These are phyloP conservation scores for Aquilaria sinensis DNA, from an alignment of 345 rosid species.

Conservation along the genomic window DNA sequence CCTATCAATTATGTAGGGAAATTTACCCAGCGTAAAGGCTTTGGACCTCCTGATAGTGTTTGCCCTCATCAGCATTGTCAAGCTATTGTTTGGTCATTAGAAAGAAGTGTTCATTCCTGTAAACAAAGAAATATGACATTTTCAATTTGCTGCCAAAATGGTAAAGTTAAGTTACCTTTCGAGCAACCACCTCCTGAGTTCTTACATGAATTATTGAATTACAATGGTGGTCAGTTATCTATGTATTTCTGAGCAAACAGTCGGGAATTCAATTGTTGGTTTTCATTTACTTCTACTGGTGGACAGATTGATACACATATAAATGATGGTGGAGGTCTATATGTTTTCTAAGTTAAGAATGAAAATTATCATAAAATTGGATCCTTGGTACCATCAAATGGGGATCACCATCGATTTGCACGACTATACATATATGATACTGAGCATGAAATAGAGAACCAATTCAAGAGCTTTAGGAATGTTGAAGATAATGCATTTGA, in stretches of 20 bases:
- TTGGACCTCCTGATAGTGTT: too few species aligned
- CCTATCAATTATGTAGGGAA: neutral
- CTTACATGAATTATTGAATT: slow-evolving; percentile 18
- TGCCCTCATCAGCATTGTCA: too few species aligned
- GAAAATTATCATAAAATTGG: neutral
- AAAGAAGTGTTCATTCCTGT: too few species aligned
- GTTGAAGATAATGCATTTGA: neutral
- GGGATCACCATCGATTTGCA: neutral
- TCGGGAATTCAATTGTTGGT: neutral
- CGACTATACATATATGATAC: neutral
- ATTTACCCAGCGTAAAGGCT: too few species aligned
- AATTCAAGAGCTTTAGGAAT: neutral
- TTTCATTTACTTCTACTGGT: neutral
- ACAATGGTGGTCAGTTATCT: too few species aligned
- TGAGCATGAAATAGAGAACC: neutral
- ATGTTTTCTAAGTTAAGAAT: neutral
- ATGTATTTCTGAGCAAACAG: too few species aligned
- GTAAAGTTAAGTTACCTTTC: too few species aligned
- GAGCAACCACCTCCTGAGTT: slow-evolving; percentile 33
- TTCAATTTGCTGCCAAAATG: too few species aligned
- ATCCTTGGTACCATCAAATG: neutral
- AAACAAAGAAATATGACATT: too few species aligned
- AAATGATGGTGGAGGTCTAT: too few species aligned
- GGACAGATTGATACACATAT: neutral
- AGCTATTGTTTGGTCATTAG: too few species aligned